Percentiles rank a stretch among this genome's conserved stretches.
phyloP scores from a whole-genome alignment of 2,329 filamentous ascomycete genomes.

The Claviceps sp. region DNA sequence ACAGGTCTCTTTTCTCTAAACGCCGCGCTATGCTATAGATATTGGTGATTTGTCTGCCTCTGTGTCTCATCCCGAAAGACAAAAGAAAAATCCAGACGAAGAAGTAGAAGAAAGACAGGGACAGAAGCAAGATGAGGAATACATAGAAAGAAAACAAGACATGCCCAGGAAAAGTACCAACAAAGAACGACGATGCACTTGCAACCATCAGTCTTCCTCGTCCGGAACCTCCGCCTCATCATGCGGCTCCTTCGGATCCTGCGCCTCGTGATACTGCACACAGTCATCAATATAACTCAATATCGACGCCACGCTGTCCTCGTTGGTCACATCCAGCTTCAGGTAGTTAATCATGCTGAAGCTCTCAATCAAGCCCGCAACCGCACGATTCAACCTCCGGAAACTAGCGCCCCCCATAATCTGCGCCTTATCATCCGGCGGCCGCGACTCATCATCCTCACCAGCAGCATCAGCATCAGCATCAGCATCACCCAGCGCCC shows the following conservation, averaged over 20 bases:
- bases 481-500: slow-evolving; percentile 24
- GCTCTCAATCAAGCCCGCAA: slow-evolving; percentile 84
- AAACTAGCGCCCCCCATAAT: slow-evolving; percentile 76
- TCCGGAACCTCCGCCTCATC: slow-evolving; percentile 37
- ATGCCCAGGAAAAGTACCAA: not conserved
- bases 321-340: slow-evolving; percentile 76
- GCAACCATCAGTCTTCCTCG: slow-evolving; percentile 20
- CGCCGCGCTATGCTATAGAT: slow-evolving; percentile 5
- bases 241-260: slow-evolving; percentile 74
- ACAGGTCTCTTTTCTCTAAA: not conserved
- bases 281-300: slow-evolving; percentile 90
- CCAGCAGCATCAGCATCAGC: slow-evolving; percentile 13
- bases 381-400: slow-evolving; percentile 69
- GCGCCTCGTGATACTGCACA: slow-evolving; percentile 85
- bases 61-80: not conserved
- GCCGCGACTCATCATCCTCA: slow-evolving; percentile 37
- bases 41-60: not conserved
- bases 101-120: too few species aligned
- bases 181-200: too few species aligned
- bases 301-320: slow-evolving; percentile 76
- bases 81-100: not conserved
- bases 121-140: not conserved
- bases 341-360: slow-evolving; percentile 98
- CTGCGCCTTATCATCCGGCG: slow-evolving; percentile 52
- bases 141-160: not conserved